phyloP scores from a whole-genome alignment of 1,284 basidiomycete species.

The Trichosporon faecale region DNA sequence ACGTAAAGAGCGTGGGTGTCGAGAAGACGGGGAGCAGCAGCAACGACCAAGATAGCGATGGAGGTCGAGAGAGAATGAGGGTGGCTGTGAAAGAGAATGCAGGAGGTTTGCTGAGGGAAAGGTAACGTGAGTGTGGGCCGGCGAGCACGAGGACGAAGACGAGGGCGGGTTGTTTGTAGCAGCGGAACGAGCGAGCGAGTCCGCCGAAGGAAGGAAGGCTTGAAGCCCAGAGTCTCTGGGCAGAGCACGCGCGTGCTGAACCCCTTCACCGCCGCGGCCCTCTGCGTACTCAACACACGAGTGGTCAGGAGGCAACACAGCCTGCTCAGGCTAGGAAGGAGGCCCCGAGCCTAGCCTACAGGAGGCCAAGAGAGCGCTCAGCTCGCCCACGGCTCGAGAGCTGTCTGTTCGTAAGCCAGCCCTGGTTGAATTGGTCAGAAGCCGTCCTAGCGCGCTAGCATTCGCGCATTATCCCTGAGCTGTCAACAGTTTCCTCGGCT shows the following conservation, averaged over 20 bases:
- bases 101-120: not conserved
- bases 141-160: not conserved
- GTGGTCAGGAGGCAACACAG: not conserved
- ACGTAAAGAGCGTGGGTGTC: constrained; percentile 5
- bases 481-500: not conserved
- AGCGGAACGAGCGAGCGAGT: not conserved
- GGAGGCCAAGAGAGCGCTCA: not conserved
- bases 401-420: not conserved
- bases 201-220: not conserved
- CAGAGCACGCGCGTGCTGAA: not conserved
- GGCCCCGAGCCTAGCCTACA: not conserved
- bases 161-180: constrained; percentile 3
- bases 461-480: not conserved
- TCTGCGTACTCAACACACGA: not conserved
- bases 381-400: not conserved
- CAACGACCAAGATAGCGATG: not conserved
- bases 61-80: not conserved
- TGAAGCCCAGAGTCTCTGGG: not conserved
- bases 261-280: not conserved
- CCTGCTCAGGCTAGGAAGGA: not conserved
- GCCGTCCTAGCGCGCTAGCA: not conserved
- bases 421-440: not conserved
- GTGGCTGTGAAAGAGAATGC: not conserved
- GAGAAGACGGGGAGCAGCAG: not conserved
- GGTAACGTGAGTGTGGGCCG: not conserved